Base-by-base conservation (phyloP, 2,329 filamentous ascomycete species). In the Calonectria naviculata region DNA sequence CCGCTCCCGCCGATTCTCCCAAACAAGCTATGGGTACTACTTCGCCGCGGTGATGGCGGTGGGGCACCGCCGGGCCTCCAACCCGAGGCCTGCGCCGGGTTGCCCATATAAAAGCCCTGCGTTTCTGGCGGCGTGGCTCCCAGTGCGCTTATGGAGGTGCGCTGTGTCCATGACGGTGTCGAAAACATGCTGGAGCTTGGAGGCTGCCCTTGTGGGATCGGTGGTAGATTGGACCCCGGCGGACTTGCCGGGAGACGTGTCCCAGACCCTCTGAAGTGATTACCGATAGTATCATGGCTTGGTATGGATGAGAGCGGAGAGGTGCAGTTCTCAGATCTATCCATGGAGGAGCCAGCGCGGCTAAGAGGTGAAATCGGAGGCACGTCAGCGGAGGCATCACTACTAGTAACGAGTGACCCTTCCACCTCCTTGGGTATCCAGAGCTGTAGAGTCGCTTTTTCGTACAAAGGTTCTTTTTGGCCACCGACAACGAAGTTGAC, bases 361-460 rank as follows among this genome's bases (percentile, higher is more conserved):
- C 64, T 71, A 10, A 66, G 21, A 6, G 70, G 52, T 12, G 68
- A 31, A 19, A 42, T 71, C 17, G 65, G 68, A 3, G 44, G 60
- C 9, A 60, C 34, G 13, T 71, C 74, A 8, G 69, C 67, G 3
- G 74, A 63, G 2, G 75, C 78, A 49, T 79, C 78, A 4, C 77
- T 79, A 9, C 74, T 78, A 0, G 72, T 81, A 21, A 82, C 76
- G 0, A 82, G 74, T 0, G 77, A 75, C 0, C 78, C 80, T 4
- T 74, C 75, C 0, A 78, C 68, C 38, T 73, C 68, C 42, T 80
- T 81, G 4, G 80, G 78, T 46, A 82, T 72, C 81, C 81, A 82
- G 36, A 82, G 76, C 21, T 82, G 81, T 12, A 82, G 65, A 10
- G 76, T 78, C 19, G 81, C 81, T 6, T 71, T 68, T 64, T 82